phyloP scores from a whole-genome alignment of 345 rosid species.

The Aurinia saxatilis region DNA sequence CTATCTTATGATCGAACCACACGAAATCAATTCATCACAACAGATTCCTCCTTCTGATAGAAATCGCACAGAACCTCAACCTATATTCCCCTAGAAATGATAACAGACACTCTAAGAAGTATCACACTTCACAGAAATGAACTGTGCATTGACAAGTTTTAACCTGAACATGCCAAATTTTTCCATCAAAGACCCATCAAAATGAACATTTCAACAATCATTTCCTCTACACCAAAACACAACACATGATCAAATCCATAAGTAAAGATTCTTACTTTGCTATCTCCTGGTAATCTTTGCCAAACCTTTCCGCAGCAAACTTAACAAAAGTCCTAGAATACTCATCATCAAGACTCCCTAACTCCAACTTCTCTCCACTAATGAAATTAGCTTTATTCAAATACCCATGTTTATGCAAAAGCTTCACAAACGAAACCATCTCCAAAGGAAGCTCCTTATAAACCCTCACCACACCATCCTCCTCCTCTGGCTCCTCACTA shows the following conservation, averaged over 20 bases:
- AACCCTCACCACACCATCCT: constrained; percentile 16
- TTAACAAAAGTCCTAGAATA: constrained; percentile 55
- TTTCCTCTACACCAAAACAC: neutral
- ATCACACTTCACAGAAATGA: too few relatives aligned
- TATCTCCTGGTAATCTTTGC: constrained; percentile 61
- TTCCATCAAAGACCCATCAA: neutral
- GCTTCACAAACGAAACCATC: constrained; percentile 43
- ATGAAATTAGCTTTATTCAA: constrained; percentile 61
- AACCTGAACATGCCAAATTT: neutral
- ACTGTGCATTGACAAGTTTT: too few relatives aligned
- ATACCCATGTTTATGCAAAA: constrained; percentile 53
- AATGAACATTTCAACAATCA: neutral
- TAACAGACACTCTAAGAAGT: too few relatives aligned
- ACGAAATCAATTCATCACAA: neutral
- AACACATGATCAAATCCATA: neutral
- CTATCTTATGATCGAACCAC: neutral
- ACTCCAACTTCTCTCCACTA: constrained; percentile 31
- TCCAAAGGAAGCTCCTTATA: constrained; percentile 51
- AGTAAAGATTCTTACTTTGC: constrained; percentile 49
- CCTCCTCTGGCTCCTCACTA: neutral
- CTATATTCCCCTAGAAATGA: too few relatives aligned
- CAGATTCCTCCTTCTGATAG: too few relatives aligned
- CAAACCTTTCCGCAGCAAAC: constrained; percentile 52
- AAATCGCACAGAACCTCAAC: too few relatives aligned
- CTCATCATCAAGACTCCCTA: constrained; percentile 43